These are phyloP conservation scores for Heteromeles arbutifolia DNA, from an alignment of 306 rosid genomes.

Conservation along the genomic window DNA sequence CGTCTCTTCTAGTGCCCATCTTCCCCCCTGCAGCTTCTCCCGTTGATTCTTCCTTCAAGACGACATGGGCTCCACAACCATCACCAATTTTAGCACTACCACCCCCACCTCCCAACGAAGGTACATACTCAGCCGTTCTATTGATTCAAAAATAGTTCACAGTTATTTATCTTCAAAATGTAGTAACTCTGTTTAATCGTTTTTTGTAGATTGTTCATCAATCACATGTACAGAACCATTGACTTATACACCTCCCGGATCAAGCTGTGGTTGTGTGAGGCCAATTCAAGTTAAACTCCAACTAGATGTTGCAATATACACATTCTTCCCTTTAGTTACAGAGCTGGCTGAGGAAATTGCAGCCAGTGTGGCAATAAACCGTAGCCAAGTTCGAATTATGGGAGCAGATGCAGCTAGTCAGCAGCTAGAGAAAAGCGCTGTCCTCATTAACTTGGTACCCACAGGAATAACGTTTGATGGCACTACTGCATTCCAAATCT, in stretches of 20 bases:
- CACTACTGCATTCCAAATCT: constrained; percentile 48
- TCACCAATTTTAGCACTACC: constrained; percentile 56
- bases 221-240: constrained; percentile 78
- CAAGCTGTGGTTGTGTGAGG: constrained; percentile 79
- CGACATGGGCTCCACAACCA: constrained; percentile 53
- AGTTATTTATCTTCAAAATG: constrained; percentile 11
- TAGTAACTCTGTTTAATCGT: constrained; percentile 12
- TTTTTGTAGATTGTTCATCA: constrained; percentile 56
- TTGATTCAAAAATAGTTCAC: not conserved
- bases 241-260: constrained; percentile 74
- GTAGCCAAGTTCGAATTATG: constrained; percentile 81
- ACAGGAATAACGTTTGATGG: constrained; percentile 55
- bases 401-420: constrained; percentile 83
- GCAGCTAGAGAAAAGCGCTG: constrained; percentile 68
- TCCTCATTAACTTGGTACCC: constrained; percentile 76
- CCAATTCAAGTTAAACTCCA: constrained; percentile 80
- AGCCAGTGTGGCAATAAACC: constrained; percentile 54
- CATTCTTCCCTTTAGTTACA: constrained; percentile 66
- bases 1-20: constrained; percentile 44
- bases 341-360: constrained; percentile 78
- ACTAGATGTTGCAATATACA: constrained; percentile 56
- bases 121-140: constrained; percentile 32
- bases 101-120: constrained; percentile 88
- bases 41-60: constrained; percentile 44
- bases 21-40: constrained; percentile 61